Evolutionary conservation across 805 yeast species (phyloP).

Genomic region (Ogataea ganodermae): DNA sequence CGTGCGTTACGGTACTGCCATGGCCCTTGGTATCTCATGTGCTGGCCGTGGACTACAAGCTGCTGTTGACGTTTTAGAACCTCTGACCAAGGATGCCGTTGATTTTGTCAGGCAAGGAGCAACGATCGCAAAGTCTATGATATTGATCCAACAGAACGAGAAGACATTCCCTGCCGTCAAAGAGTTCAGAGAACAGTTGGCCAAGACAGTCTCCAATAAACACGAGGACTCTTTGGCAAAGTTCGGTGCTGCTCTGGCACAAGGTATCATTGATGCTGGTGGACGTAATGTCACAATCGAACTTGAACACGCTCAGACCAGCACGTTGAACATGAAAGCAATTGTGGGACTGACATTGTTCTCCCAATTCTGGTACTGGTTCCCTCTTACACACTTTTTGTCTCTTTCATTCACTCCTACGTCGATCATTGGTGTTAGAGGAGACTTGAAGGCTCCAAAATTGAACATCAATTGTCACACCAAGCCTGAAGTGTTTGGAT

Average conservation of each 20-base stretch:
- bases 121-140: conserved; percentile 86
- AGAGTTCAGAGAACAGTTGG: conserved; percentile 70
- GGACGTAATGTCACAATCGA: conserved; percentile 96
- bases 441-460: conserved; percentile 83
- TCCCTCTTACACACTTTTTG: conserved; percentile 91
- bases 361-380: conserved; percentile 98
- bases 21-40: conserved; percentile 96
- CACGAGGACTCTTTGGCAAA: conserved; percentile 97
- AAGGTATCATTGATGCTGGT: conserved; percentile 98
- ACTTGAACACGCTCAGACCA: conserved; percentile 84
- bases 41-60: conserved; percentile 90
- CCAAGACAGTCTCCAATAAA: conserved; percentile 77
- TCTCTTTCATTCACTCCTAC: conserved; percentile 93
- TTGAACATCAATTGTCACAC: conserved; percentile 80
- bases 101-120: conserved; percentile 99
- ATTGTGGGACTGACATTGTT: conserved; percentile 90
- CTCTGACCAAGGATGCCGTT: conserved; percentile 88
- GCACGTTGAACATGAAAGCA: conserved; percentile 86
- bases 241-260: conserved; percentile 95
- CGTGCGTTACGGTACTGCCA: conserved; percentile 96
- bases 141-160: conserved; percentile 85
- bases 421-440: conserved; percentile 80
- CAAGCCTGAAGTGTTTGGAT: conserved; percentile 76
- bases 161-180: conserved; percentile 77
- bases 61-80: conserved; percentile 90